phyloP scores from a whole-genome alignment of 352 stramenopile species.

The Saprolegnia diclina region DNA sequence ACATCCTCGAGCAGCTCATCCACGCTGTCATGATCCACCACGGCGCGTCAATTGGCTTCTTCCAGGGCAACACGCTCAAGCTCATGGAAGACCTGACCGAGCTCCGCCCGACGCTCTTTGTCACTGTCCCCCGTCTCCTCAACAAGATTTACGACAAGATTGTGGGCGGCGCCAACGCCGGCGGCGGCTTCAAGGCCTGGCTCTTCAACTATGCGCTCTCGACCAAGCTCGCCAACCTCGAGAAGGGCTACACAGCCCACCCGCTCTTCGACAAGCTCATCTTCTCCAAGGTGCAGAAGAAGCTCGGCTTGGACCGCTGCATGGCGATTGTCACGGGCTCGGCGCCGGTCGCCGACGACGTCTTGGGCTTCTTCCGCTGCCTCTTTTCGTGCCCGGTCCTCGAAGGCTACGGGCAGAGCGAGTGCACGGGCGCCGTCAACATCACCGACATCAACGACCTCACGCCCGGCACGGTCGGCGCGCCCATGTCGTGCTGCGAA shows the following conservation, averaged over 20 bases:
- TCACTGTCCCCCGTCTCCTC: conserved; percentile 75
- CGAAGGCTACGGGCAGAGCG: conserved; percentile 87
- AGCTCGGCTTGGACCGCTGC: conserved; percentile 66
- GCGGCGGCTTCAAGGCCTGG: conserved; percentile 63
- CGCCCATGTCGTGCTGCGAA: conserved; percentile 56
- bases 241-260: conserved; percentile 48
- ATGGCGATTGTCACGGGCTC: conserved; percentile 77
- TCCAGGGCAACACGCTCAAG: conserved; percentile 56
- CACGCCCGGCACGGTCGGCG: conserved; percentile 77
- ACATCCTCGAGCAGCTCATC: conserved; percentile 82
- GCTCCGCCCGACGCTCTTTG: conserved; percentile 76
- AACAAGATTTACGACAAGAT: conserved; percentile 90
- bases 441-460: conserved; percentile 33
- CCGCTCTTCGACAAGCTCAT: conserved; percentile 82
- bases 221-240: conserved; percentile 54
- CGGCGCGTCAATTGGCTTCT: conserved; percentile 81
- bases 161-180: conserved; percentile 35
- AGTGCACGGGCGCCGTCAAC: conserved; percentile 65
- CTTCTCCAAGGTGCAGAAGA: conserved; percentile 55
- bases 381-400: conserved; percentile 66
- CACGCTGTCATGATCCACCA: conserved; percentile 37
- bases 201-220: conserved; percentile 66
- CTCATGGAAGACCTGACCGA: conserved; percentile 80
- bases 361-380: conserved; percentile 84
- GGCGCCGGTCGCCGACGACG: conserved; percentile 65